Evolutionary conservation across 2,329 filamentous ascomycete genomes (phyloP), one percentile per base, ranked within the genome.

Genomic region (Penicillium sp.): DNA sequence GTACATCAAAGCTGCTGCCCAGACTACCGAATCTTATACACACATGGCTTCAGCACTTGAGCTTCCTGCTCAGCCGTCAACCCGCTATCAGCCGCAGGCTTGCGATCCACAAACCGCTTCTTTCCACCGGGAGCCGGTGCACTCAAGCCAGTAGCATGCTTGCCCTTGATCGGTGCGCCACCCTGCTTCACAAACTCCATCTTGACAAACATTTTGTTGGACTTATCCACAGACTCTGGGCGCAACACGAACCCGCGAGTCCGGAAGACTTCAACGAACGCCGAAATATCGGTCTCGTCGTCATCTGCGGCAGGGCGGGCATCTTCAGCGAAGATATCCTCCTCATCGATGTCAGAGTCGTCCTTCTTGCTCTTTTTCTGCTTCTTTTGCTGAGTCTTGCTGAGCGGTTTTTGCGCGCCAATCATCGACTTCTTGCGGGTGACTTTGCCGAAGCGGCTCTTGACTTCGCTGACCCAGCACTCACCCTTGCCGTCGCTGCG

Each of bases 151-250:
- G 39, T 55, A 14, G 77, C 67, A 64, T 89, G 86, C 79, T 96
- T 96, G 25, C 92, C 92, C 73, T 87, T 89, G 2, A 83, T 83
- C 0, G 93, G 90, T 47, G 86, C 80, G 20, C 86, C 70, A 38
- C 69, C 87, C n/a, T 84, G 87, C 80, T 98, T 99, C 69, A 93
- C 82, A 76, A 99, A 99, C 69, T 90, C 87, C 92, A 99, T 94
- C 79, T 90, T 91, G 67, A 98, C 94, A 80, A 99, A 99, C 95
- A 99, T 99, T 79, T 90, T 96, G 79, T 99, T 99, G 57, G 84
- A 86, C 70, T 96, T 80, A 78, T 99, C 92, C 10, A 96, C 83
- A 0, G 88, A 63, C 80, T 84, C 67, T 84, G 86, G 86, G 68
- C 90, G 89, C 34, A 97, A 83, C n/a, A 93, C 82, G 71, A 99